Percentiles rank a stretch among this genome's conserved stretches.
phyloP scores from a whole-genome alignment of 78 protist species.

The Dictyostelium intermedium region DNA sequence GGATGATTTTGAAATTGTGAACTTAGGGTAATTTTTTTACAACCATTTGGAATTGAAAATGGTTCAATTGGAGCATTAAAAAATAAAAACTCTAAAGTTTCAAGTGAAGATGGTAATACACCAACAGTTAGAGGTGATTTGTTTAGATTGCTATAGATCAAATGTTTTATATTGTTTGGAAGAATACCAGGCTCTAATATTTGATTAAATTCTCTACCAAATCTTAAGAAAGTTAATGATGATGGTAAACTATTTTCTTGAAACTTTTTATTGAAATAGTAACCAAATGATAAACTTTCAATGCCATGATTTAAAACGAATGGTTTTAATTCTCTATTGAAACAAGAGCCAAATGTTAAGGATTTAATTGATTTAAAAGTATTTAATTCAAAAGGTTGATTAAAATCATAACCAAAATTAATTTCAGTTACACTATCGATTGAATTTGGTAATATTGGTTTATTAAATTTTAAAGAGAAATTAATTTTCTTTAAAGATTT shows the following conservation, averaged over 20 bases:
- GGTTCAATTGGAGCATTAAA: background rate
- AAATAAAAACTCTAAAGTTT: background rate
- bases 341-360: background rate
- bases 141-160: background rate
- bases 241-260: background rate
- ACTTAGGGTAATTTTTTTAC: background rate
- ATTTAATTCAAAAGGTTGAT: background rate
- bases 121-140: background rate
- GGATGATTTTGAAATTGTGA: background rate
- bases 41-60: background rate
- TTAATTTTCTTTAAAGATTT: background rate
- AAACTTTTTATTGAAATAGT: background rate
- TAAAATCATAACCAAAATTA: background rate
- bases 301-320: background rate
- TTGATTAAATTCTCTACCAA: background rate
- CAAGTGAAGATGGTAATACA: background rate
- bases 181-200: background rate
- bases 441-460: background rate
- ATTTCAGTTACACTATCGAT: background rate
- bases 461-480: background rate
- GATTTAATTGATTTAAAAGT: background rate
- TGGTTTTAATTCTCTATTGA: background rate
- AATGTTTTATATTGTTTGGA: background rate
- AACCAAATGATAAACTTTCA: background rate
- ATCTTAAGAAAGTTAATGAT: background rate